These are phyloP conservation scores for Piper longum DNA, from an alignment of 164 flowering plant species.

Conservation along the genomic window DNA sequence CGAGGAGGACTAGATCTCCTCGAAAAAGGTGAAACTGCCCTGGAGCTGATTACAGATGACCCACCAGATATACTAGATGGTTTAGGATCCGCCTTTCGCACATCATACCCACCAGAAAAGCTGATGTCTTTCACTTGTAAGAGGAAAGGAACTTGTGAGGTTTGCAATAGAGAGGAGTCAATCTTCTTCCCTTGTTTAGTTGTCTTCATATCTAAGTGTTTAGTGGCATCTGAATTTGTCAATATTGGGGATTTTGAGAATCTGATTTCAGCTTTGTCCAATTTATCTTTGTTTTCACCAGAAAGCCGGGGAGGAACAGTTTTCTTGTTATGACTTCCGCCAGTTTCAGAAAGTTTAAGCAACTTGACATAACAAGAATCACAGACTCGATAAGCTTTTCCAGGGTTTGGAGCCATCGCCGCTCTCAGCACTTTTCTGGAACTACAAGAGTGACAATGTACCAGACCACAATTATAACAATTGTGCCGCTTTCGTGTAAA, in stretches of 20 bases:
- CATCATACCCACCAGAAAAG: conserved; percentile 39
- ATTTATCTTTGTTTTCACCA: conserved; percentile 79
- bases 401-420: conserved; percentile 65
- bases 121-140: conserved; percentile 59
- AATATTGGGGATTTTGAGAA: conserved; percentile 43
- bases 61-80: conserved; percentile 35
- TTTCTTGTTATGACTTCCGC: conserved; percentile 29
- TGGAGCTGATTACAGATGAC: conserved; percentile 55
- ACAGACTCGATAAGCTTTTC: conserved; percentile 64
- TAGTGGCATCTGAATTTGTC: conserved; percentile 75
- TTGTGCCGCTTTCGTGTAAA: conserved; percentile 73
- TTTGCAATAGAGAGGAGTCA: conserved; percentile 43
- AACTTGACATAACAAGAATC: conserved; percentile 58
- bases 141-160: conserved; percentile 55
- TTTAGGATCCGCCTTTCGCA: conserved; percentile 41
- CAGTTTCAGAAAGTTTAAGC: conserved; percentile 38
- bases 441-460: conserved; percentile 75
- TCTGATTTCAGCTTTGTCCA: conserved; percentile 67
- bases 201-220: conserved; percentile 77
- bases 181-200: conserved; percentile 75
- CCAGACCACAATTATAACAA: conserved; percentile 81
- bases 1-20: conserved; percentile 95
- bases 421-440: conserved; percentile 62
- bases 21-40: conserved; percentile 92
- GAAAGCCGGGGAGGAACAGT: conserved; percentile 66